phyloP scores from a whole-genome alignment of 495 filamentous ascomycete species.

The Podospora pseudocomata region DNA sequence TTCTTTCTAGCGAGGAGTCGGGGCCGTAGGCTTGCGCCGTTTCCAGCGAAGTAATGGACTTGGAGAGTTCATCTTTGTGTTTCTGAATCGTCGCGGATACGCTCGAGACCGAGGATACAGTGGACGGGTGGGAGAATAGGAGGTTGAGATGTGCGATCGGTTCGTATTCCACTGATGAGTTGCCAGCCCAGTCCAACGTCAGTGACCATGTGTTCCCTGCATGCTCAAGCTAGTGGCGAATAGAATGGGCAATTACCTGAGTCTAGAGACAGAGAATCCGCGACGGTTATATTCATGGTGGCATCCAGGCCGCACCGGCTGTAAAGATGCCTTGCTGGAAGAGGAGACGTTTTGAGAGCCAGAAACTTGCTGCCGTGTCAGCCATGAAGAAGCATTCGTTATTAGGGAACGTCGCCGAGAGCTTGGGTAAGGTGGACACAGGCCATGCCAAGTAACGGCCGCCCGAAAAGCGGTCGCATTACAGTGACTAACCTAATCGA shows the following conservation, averaged over 20 bases:
- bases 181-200: neutral
- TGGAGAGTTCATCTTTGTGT: conserved; percentile 81
- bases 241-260: conserved; percentile 38
- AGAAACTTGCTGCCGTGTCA: neutral
- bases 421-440: conserved; percentile 2
- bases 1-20: conserved; percentile 80
- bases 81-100: conserved; percentile 67
- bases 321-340: neutral
- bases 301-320: neutral
- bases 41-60: conserved; percentile 73
- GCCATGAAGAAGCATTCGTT: neutral
- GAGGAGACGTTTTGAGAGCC: neutral
- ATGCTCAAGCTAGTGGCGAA: neutral
- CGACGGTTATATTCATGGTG: conserved; percentile 45
- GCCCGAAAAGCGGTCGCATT: neutral
- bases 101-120: conserved; percentile 70
- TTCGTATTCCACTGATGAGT: conserved; percentile 76
- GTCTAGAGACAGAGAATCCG: conserved; percentile 46
- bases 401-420: conserved; percentile 4
- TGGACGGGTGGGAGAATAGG: conserved; percentile 88
- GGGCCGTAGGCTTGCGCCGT: conserved; percentile 80
- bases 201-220: neutral
- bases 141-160: conserved; percentile 90
- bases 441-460: neutral
- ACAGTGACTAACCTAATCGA: neutral